These are phyloP conservation scores for Aspergillus flavus DNA, from an alignment of 2,329 filamentous ascomycete species.

Conservation along the genomic window DNA sequence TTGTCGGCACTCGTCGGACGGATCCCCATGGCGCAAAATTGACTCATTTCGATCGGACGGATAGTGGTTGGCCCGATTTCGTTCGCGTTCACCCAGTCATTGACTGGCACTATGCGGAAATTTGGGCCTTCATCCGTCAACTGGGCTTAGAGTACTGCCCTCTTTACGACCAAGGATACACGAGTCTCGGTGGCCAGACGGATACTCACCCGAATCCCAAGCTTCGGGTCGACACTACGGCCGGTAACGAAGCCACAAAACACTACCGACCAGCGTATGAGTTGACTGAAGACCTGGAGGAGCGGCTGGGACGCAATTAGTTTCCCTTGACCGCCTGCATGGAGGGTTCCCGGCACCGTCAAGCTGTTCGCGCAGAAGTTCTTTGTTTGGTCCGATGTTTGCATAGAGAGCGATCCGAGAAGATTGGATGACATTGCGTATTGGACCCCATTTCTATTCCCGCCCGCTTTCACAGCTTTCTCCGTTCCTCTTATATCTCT, in stretches of 20 bases:
- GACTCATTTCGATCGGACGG: slow-evolving; percentile 83
- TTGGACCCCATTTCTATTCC: background rate
- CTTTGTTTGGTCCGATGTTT: background rate
- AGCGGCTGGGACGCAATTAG: slow-evolving; percentile 73
- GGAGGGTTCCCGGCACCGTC: background rate
- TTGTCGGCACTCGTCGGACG: slow-evolving; percentile 85
- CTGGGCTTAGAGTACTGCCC: slow-evolving; percentile 80
- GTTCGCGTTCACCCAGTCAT: slow-evolving; percentile 95
- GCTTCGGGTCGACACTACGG: slow-evolving; percentile 48
- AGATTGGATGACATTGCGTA: background rate
- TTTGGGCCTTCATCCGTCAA: slow-evolving; percentile 80
- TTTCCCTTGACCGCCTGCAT: background rate
- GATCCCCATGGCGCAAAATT: slow-evolving; percentile 84
- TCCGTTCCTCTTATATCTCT: background rate
- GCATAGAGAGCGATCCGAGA: background rate
- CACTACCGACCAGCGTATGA: slow-evolving; percentile 74
- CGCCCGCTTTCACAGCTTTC: background rate
- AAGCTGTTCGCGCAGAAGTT: background rate
- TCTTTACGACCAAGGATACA: slow-evolving; percentile 88
- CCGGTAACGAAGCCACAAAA: slow-evolving; percentile 29
- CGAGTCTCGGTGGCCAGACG: slow-evolving; percentile 83
- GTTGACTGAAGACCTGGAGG: slow-evolving; percentile 72
- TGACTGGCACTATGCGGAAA: slow-evolving; percentile 95
- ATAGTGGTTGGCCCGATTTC: slow-evolving; percentile 86
- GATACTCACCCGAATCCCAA: slow-evolving; percentile 90